Percentiles rank a stretch among this genome's conserved stretches.
These are phyloP conservation scores for Ceratobasidium sp. DNA, from an alignment of 1,284 basidiomycete species.

Conservation along the genomic window DNA sequence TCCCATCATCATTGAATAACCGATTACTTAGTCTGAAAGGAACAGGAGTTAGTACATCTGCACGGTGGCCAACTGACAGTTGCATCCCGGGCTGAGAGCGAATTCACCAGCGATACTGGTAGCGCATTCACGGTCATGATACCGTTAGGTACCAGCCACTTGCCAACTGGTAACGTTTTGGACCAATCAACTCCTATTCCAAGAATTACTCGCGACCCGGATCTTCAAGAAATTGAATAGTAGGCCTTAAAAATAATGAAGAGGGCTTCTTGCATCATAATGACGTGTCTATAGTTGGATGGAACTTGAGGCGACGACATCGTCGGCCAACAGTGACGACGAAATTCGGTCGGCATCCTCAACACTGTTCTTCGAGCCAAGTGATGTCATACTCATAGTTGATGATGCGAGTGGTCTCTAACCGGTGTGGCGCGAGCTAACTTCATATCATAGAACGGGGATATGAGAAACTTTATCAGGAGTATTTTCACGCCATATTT, in stretches of 20 bases:
- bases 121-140: constrained; percentile 19
- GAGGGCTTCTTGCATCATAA: no score
- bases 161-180: background rate
- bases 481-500: constrained; percentile 42
- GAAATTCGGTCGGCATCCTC: background rate
- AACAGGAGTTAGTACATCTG: constrained; percentile 48
- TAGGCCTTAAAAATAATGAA: background rate
- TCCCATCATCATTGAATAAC: background rate
- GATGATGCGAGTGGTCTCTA: constrained; percentile 37
- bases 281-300: background rate
- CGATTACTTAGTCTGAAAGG: background rate
- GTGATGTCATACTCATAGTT: constrained; percentile 45
- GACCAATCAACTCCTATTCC: background rate
- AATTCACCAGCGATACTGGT: constrained; percentile 1
- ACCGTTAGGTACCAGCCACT: constrained; percentile 9
- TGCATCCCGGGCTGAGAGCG: background rate
- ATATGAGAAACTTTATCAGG: constrained; percentile 41
- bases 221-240: background rate
- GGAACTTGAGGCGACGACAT: background rate
- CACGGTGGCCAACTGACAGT: constrained; percentile 45
- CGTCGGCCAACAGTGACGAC: background rate
- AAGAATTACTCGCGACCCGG: background rate
- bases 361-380: constrained; percentile 44
- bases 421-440: background rate
- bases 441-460: background rate